Evolutionary conservation across 129 eudicot genomes (phyloP).

Genomic region (Chrysanthemum makinoi): DNA sequence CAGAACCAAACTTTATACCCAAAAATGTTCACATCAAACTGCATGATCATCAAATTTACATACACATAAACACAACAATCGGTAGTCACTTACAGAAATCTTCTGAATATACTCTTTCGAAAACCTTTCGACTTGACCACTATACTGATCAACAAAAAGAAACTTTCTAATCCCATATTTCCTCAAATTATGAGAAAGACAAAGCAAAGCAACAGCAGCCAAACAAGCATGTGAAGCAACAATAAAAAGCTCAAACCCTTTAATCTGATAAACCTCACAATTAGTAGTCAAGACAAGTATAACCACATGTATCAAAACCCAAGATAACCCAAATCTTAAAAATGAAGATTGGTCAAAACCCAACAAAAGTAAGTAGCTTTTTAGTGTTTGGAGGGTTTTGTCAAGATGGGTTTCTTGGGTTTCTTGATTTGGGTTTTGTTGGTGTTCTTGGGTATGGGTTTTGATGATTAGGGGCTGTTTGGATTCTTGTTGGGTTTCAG

Average conservation of each 20-base stretch:
- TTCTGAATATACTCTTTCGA: constrained; percentile 51
- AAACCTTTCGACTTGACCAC: constrained; percentile 59
- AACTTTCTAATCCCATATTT: constrained; percentile 71
- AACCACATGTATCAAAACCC: constrained; percentile 48
- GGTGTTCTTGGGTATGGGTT: too few species aligned
- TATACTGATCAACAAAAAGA: constrained; percentile 69
- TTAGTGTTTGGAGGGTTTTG: constrained; percentile 46
- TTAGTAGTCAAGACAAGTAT: constrained; percentile 34
- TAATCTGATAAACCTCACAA: constrained; percentile 51
- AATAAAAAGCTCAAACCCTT: constrained; percentile 55
- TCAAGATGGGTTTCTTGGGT: constrained; percentile 42
- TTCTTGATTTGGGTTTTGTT: constrained; percentile 13
- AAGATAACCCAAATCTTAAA: constrained; percentile 41
- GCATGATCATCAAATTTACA: too few species aligned
- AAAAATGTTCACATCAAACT: not conserved
- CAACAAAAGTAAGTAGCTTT: constrained; percentile 35
- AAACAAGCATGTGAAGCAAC: constrained; percentile 63
- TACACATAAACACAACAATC: too few species aligned
- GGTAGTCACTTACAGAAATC: constrained; percentile 62
- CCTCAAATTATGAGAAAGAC: constrained; percentile 65
- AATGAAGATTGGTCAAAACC: constrained; percentile 56
- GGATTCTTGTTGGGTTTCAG: constrained; percentile 20
- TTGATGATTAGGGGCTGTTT: not conserved
- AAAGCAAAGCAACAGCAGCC: constrained; percentile 64
- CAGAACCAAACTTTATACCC: not conserved